phyloP scores from a whole-genome alignment of 257 asterid species.

The Salvia splendens region DNA sequence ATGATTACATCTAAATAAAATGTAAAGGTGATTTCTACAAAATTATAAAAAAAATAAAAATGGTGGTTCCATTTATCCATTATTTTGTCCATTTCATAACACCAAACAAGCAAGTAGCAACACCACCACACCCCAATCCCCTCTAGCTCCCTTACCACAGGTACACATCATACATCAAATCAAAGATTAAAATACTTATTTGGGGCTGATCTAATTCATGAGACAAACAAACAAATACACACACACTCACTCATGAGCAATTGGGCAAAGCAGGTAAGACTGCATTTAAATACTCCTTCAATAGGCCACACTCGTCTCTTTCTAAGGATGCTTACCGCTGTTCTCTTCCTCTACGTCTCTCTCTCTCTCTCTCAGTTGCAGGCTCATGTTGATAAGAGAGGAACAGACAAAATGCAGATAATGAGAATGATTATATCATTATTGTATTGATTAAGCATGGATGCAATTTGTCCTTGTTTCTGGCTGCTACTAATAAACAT shows the following conservation, averaged over 20 bases:
- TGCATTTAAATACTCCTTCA: conserved; percentile 5
- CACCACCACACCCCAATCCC: too few species aligned
- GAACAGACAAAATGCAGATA: conserved; percentile 12
- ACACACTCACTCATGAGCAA: not conserved
- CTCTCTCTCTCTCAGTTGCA: conserved; percentile 27
- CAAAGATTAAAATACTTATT: too few species aligned
- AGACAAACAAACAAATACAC: not conserved
- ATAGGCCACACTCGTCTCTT: conserved; percentile 36
- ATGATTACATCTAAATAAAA: too few species aligned
- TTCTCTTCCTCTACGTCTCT: conserved; percentile 23
- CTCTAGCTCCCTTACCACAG: too few species aligned
- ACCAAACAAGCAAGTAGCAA: too few species aligned
- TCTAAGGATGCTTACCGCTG: conserved; percentile 27
- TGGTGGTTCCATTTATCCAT: too few species aligned
- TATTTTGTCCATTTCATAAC: too few species aligned
- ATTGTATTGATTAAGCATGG: not conserved
- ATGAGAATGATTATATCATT: conserved; percentile 14
- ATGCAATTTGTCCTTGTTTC: not conserved
- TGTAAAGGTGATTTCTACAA: too few species aligned
- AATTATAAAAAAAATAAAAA: too few species aligned
- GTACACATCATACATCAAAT: too few species aligned
- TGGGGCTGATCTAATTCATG: too few species aligned
- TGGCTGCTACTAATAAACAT: not conserved
- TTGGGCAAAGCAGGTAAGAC: not conserved
- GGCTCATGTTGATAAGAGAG: conserved; percentile 18